These are phyloP conservation scores for Geotrichum fermentans DNA, from an alignment of 1,139 yeast species.

Conservation along the genomic window DNA sequence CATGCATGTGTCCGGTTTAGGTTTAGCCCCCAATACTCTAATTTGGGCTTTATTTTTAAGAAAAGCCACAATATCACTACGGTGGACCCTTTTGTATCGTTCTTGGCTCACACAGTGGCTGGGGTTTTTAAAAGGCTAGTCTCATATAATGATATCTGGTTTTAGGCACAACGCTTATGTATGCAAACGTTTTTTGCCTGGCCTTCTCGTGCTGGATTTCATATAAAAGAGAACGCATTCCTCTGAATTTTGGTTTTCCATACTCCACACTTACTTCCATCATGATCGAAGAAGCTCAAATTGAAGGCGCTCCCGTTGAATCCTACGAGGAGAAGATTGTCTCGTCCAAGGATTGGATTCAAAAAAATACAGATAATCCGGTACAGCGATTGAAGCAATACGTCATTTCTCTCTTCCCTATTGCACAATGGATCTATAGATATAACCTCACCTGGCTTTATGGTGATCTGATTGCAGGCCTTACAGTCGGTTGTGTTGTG, in stretches of 20 bases:
- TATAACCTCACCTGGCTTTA: constrained; percentile 76
- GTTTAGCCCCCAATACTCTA: too few species aligned
- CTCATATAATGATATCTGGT: too few species aligned
- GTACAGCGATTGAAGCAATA: constrained; percentile 38
- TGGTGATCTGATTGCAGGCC: constrained; percentile 84
- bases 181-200: too few species aligned
- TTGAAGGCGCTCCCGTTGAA: constrained; percentile 5
- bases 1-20: too few species aligned
- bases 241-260: too few species aligned
- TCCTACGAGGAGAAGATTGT: constrained; percentile 1
- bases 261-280: not conserved
- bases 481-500: constrained; percentile 86
- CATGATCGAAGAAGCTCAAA: too few species aligned
- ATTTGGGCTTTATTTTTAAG: not conserved
- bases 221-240: too few species aligned
- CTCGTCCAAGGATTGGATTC: constrained; percentile 7
- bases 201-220: too few species aligned
- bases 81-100: not conserved
- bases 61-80: not conserved
- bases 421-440: constrained; percentile 73
- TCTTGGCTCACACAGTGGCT: not conserved
- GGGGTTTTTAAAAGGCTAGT: too few species aligned
- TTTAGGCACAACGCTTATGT: too few species aligned
- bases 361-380: constrained; percentile 3
- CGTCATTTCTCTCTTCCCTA: constrained; percentile 66